phyloP scores from a whole-genome alignment of 2,329 filamentous ascomycete species.

The Fusarium pseudograminearum region DNA sequence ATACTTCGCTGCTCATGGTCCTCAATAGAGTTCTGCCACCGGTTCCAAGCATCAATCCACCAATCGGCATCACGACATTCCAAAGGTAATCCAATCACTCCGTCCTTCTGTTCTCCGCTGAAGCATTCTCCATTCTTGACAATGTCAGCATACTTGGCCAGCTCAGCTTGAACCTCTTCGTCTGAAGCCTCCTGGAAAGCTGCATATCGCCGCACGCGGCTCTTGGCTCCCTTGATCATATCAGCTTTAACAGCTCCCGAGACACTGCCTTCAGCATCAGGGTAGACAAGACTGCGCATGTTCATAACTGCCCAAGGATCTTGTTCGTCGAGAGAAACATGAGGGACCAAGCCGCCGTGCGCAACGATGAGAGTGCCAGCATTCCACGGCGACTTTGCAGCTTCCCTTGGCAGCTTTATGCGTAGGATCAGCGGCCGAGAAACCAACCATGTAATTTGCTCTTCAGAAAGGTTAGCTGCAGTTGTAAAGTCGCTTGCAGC shows the following conservation, averaged over 20 bases:
- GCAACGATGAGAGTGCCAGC: constrained; percentile 65
- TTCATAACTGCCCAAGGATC: constrained; percentile 85
- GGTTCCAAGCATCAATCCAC: constrained; percentile 40
- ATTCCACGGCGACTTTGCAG: constrained; percentile 29
- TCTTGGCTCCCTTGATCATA: constrained; percentile 32
- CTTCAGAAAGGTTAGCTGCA: constrained; percentile 10
- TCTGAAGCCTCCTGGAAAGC: constrained; percentile 13
- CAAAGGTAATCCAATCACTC: constrained; percentile 5
- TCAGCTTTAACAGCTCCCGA: constrained; percentile 15
- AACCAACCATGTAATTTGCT: constrained; percentile 34
- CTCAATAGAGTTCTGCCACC: constrained; percentile 28
- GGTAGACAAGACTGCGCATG: constrained; percentile 79
- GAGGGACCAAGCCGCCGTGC: constrained; percentile 84
- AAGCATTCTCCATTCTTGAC: constrained; percentile 13
- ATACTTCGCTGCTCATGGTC: constrained; percentile 59
- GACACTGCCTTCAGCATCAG: constrained; percentile 38
- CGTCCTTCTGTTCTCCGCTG: background rate
- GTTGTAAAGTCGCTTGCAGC: constrained; percentile 37
- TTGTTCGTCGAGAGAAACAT: constrained; percentile 73
- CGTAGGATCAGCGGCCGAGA: constrained; percentile 31
- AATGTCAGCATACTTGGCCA: background rate
- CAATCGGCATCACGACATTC: constrained; percentile 33
- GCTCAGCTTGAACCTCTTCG: background rate
- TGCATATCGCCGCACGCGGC: constrained; percentile 17
- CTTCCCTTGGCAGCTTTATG: constrained; percentile 12